These are phyloP conservation scores for Lactifluus rugatus DNA, from an alignment of 768 basidiomycete species.

Conservation along the genomic window DNA sequence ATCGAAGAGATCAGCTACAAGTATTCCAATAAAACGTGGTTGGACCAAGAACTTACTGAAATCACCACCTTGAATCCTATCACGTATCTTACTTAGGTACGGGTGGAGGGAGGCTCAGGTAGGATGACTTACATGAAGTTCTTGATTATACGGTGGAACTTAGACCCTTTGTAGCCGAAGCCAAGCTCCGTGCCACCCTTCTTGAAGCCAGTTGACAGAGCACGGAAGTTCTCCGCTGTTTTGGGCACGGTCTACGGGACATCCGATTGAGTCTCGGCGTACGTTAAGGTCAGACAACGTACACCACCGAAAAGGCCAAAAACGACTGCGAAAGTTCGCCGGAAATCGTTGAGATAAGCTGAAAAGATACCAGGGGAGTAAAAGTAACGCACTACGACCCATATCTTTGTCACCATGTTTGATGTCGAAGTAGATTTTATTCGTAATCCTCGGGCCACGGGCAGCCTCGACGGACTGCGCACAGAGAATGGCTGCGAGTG, in stretches of 20 bases:
- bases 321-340: slow-evolving; percentile 40
- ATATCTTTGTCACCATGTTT: slow-evolving; percentile 82
- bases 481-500: slow-evolving; percentile 61
- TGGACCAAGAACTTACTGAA: slow-evolving; percentile 57
- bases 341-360: background rate
- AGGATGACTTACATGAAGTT: slow-evolving; percentile 61
- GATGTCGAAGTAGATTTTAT: slow-evolving; percentile 93
- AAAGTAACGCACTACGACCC: slow-evolving; percentile 55
- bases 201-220: slow-evolving; percentile 73
- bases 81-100: slow-evolving; percentile 18
- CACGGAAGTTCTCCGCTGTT: slow-evolving; percentile 96
- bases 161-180: slow-evolving; percentile 90
- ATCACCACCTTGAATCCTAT: slow-evolving; percentile 95
- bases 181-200: slow-evolving; percentile 63
- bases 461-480: slow-evolving; percentile 66
- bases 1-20: slow-evolving; percentile 1
- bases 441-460: slow-evolving; percentile 82
- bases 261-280: background rate
- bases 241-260: slow-evolving; percentile 75
- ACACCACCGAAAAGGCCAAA: slow-evolving; percentile 90
- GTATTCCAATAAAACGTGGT: slow-evolving; percentile 15
- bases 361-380: background rate
- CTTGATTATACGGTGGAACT: slow-evolving; percentile 95
- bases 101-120: background rate
- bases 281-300: slow-evolving; percentile 12